phyloP scores from a whole-genome alignment of 2,329 filamentous ascomycete genomes.

The Blastomyces parvus region DNA sequence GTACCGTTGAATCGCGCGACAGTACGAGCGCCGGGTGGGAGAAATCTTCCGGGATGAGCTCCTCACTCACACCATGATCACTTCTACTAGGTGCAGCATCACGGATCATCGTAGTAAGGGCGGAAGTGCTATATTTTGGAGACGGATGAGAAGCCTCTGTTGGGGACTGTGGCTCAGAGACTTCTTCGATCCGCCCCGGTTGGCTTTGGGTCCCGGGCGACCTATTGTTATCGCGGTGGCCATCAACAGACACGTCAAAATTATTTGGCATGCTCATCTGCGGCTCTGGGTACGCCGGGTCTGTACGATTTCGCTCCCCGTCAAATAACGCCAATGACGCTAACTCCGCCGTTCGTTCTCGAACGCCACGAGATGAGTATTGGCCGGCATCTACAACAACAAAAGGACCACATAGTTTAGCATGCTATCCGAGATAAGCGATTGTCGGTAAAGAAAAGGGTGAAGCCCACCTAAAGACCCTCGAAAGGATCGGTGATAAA shows the following conservation, averaged over 20 bases:
- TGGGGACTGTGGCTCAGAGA: slow-evolving; percentile 49
- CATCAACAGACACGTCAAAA: slow-evolving; percentile 24
- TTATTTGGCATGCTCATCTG: slow-evolving; percentile 22
- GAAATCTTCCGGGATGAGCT: slow-evolving; percentile 12
- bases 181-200: slow-evolving; percentile 51
- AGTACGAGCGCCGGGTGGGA: slow-evolving; percentile 13
- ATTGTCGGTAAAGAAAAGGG: background rate
- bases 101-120: slow-evolving; percentile 44
- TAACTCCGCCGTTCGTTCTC: slow-evolving; percentile 78
- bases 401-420: slow-evolving; percentile 28
- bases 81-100: slow-evolving; percentile 27
- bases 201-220: background rate
- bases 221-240: slow-evolving; percentile 11
- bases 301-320: slow-evolving; percentile 21
- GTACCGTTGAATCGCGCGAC: slow-evolving; percentile 20
- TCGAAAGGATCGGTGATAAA: slow-evolving; percentile 38
- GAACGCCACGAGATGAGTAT: slow-evolving; percentile 64
- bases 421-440: background rate
- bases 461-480: slow-evolving; percentile 28
- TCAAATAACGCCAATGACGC: slow-evolving; percentile 71
- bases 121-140: slow-evolving; percentile 35
- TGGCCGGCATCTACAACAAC: slow-evolving; percentile 58
- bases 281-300: slow-evolving; percentile 20
- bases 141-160: slow-evolving; percentile 30
- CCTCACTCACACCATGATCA: slow-evolving; percentile 17